Evolutionary conservation across 768 basidiomycete species (phyloP).

Genomic region (Chlorophyllum brunneum): DNA sequence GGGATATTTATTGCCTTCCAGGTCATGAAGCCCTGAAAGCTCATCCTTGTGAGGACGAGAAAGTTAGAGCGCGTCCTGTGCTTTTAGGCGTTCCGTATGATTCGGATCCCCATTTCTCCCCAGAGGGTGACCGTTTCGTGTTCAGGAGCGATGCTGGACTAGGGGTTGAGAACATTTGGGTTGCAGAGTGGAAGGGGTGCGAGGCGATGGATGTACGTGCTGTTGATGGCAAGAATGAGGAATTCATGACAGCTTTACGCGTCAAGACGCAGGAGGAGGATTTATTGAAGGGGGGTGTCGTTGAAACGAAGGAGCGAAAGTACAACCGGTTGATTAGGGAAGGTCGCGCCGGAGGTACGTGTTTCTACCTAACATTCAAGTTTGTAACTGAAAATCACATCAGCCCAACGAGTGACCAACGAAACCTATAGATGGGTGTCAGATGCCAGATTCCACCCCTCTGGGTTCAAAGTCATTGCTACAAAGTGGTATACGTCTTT

Average conservation of each 20-base stretch:
- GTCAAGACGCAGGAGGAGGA: slow-evolving; percentile 39
- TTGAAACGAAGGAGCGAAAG: slow-evolving; percentile 47
- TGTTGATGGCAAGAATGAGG: slow-evolving; percentile 18
- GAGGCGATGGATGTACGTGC: slow-evolving; percentile 51
- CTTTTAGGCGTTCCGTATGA: slow-evolving; percentile 66
- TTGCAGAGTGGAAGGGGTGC: slow-evolving; percentile 65
- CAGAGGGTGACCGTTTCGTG: slow-evolving; percentile 56
- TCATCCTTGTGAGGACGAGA: slow-evolving; percentile 13
- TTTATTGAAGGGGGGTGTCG: slow-evolving; percentile 43
- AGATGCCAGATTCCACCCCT: slow-evolving; percentile 69
- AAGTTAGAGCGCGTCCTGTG: slow-evolving; percentile 50
- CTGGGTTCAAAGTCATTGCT: slow-evolving; percentile 57
- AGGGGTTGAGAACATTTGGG: slow-evolving; percentile 76
- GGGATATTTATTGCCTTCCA: slow-evolving; percentile 71
- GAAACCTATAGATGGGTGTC: slow-evolving; percentile 72
- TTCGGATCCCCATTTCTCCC: slow-evolving; percentile 71
- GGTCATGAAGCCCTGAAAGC: slow-evolving; percentile 26
- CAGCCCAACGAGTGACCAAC: slow-evolving; percentile 56
- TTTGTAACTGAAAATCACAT: neutral
- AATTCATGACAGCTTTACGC: slow-evolving; percentile 31
- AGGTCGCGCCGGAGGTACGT: slow-evolving; percentile 47
- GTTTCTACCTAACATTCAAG: neutral
- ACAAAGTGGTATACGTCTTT: slow-evolving; percentile 73
- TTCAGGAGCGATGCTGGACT: slow-evolving; percentile 72
- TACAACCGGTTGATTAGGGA: slow-evolving; percentile 49